Conservation (phyloP, 2,329 filamentous ascomycete species). For the Penicillium rolfsii region DNA sequence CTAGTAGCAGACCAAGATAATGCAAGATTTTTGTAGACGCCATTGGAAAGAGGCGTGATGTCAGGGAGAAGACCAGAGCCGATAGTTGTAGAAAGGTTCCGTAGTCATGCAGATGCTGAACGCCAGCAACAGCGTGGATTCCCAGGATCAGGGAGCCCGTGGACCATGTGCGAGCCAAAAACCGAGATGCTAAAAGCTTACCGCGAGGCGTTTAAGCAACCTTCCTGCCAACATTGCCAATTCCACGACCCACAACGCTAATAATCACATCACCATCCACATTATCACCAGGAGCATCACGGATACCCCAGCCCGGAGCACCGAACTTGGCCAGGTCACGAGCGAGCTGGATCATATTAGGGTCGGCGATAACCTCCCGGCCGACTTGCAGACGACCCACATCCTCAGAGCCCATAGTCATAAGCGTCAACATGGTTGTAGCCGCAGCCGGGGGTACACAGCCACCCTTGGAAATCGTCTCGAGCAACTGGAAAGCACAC, state of each 20-base stretch:
- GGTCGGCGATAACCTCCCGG: slow-evolving; percentile 76
- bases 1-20: slow-evolving; percentile 8
- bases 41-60: not conserved
- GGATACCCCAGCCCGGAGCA: slow-evolving; percentile 84
- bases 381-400: slow-evolving; percentile 84
- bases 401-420: slow-evolving; percentile 98
- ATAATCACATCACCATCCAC: slow-evolving; percentile 73
- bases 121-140: not conserved
- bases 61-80: not conserved
- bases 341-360: slow-evolving; percentile 77
- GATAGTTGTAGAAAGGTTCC: not conserved
- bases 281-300: slow-evolving; percentile 70
- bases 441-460: slow-evolving; percentile 75
- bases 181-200: slow-evolving; percentile 1
- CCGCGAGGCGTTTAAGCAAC: slow-evolving; percentile 59
- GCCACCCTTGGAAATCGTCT: slow-evolving; percentile 79
- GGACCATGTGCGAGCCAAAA: slow-evolving; percentile 4
- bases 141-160: not conserved
- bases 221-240: slow-evolving; percentile 94
- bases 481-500: slow-evolving; percentile 86
- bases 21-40: slow-evolving; percentile 5
- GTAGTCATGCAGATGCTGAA: not conserved
- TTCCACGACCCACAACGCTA: slow-evolving; percentile 87
- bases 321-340: slow-evolving; percentile 88
- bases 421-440: slow-evolving; percentile 77